Evolutionary conservation across 2,329 filamentous ascomycete genomes (phyloP).

Genomic region (Akanthomyces uredinophilus): DNA sequence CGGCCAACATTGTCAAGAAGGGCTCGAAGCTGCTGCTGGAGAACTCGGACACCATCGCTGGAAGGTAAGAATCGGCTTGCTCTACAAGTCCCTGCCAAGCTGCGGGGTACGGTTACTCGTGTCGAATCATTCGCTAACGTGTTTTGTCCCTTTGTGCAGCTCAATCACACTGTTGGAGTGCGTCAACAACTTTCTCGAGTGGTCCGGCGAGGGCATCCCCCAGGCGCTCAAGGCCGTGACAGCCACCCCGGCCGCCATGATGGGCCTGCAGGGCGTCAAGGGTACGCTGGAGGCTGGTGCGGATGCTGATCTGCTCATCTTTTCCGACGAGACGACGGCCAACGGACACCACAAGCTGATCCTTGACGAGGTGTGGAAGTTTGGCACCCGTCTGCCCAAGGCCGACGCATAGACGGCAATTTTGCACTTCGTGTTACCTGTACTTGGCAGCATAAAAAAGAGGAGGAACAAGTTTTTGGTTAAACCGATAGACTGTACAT

Average conservation of each 20-base stretch:
- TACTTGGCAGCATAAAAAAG: neutral
- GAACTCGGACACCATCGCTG: slow-evolving; percentile 73
- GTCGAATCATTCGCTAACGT: neutral
- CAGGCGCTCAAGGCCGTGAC: slow-evolving; percentile 70
- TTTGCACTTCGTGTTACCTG: neutral
- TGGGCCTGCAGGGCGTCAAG: slow-evolving; percentile 63
- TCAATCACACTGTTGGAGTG: slow-evolving; percentile 74
- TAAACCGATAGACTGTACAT: slow-evolving; percentile 10
- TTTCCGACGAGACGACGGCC: slow-evolving; percentile 48
- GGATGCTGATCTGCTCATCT: slow-evolving; percentile 64
- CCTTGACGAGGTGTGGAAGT: slow-evolving; percentile 78
- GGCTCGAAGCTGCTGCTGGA: slow-evolving; percentile 70
- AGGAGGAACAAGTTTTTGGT: neutral
- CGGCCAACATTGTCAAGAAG: slow-evolving; percentile 60
- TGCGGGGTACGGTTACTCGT: neutral
- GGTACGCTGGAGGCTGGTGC: slow-evolving; percentile 59
- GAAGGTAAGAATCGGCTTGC: slow-evolving; percentile 46
- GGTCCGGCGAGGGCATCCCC: slow-evolving; percentile 63
- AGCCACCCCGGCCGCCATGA: slow-evolving; percentile 69
- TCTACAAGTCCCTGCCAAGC: neutral
- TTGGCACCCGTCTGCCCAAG: slow-evolving; percentile 51
- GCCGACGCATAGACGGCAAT: slow-evolving; percentile 13
- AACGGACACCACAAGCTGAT: slow-evolving; percentile 47
- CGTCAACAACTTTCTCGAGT: slow-evolving; percentile 73
- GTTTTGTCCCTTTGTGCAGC: slow-evolving; percentile 30